Percentiles rank a stretch among this genome's conserved stretches.
Evolutionary conservation across 2,329 filamentous ascomycete species (phyloP).

Genomic region (Botrytis cinerea): DNA sequence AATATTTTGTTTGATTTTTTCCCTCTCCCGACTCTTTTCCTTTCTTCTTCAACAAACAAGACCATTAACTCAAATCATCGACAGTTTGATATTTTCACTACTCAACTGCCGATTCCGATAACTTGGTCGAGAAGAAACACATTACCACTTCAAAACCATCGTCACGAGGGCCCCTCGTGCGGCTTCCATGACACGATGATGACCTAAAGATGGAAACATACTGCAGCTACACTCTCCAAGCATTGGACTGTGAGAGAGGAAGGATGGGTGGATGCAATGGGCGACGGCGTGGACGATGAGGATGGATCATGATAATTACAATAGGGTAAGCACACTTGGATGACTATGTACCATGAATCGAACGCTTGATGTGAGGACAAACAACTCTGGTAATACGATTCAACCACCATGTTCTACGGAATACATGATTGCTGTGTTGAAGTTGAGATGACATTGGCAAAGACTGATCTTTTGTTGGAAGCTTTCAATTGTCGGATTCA

Average conservation of each 20-base stretch:
- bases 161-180: conserved; percentile 65
- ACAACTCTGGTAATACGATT: conserved; percentile 55
- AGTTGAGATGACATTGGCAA: conserved; percentile 51
- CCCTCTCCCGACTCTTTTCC: conserved; percentile 34
- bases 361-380: conserved; percentile 37
- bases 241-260: not conserved
- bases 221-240: conserved; percentile 22
- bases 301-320: not conserved
- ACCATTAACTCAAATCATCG: conserved; percentile 78
- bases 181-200: conserved; percentile 67
- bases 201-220: conserved; percentile 66
- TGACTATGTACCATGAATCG: not conserved
- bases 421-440: conserved; percentile 48
- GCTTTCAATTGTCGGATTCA: not conserved
- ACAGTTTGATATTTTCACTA: conserved; percentile 56
- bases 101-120: conserved; percentile 71
- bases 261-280: not conserved
- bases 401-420: conserved; percentile 47
- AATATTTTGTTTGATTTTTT: conserved; percentile 26
- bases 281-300: not conserved
- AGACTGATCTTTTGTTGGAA: conserved; percentile 13
- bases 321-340: conserved; percentile 15
- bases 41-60: conserved; percentile 52
- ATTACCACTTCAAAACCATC: conserved; percentile 78
- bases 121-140: conserved; percentile 63